Evolutionary conservation across 352 stramenopile species (phyloP).

Genomic region (Pythium phragmitis): DNA sequence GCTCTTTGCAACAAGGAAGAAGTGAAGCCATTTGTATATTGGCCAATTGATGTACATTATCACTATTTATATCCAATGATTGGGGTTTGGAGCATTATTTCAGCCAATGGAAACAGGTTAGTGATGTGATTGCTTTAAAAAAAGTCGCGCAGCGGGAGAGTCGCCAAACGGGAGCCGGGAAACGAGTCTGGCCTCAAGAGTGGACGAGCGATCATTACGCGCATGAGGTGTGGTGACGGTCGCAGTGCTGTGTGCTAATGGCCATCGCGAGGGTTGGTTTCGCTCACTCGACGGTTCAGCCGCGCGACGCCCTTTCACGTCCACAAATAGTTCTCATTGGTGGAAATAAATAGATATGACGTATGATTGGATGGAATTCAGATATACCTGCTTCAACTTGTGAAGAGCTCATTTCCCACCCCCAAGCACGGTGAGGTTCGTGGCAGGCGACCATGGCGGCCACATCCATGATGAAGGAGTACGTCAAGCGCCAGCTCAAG

Average conservation of each 20-base stretch:
- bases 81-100: neutral
- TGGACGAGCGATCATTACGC: neutral
- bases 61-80: slow-evolving; percentile 2
- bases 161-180: neutral
- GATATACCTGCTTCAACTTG: slow-evolving; percentile 5
- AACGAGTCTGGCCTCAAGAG: neutral
- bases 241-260: no score
- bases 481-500: slow-evolving; percentile 58
- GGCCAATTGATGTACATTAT: neutral
- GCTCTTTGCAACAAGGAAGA: no score
- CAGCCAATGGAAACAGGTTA: neutral
- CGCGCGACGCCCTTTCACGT: neutral
- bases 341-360: neutral
- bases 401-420: neutral
- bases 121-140: no score
- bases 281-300: neutral
- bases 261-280: neutral
- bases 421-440: no score
- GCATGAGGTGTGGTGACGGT: no score
- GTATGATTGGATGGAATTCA: slow-evolving; percentile 3
- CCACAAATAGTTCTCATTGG: neutral
- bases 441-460: slow-evolving; percentile 15
- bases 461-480: slow-evolving; percentile 70
- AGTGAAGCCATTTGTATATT: slow-evolving; percentile 19
- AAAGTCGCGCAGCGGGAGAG: neutral